Conservation (phyloP, 345 rosid species). For the Rhodamnia argentea region DNA sequence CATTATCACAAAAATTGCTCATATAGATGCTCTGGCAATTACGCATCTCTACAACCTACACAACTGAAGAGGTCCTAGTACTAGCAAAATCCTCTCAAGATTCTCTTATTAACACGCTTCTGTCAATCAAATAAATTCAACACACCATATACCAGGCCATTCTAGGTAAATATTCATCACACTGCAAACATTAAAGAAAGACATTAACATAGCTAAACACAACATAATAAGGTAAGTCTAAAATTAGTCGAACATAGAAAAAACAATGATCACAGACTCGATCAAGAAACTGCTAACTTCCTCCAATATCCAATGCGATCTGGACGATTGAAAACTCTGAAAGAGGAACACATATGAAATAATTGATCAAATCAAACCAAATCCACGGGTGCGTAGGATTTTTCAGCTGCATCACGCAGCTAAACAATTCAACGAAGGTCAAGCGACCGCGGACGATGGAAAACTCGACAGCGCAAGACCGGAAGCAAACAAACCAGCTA, state of each 20-base stretch:
- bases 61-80: neutral
- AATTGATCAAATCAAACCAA: neutral
- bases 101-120: neutral
- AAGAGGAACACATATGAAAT: neutral
- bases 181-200: neutral
- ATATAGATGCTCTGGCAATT: neutral
- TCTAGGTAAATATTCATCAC: neutral
- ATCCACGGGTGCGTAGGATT: neutral
- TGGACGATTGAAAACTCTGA: neutral
- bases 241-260: neutral
- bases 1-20: neutral
- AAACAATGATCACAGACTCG: neutral
- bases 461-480: neutral
- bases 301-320: neutral
- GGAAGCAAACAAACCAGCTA: neutral
- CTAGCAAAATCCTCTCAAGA: neutral
- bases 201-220: neutral
- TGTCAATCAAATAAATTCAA: neutral
- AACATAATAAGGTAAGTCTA: neutral
- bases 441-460: neutral
- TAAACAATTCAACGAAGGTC: neutral
- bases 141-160: neutral
- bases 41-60: neutral
- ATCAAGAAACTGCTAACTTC: neutral
- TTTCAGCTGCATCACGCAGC: neutral